A percentile compares a stretch with the other conserved stretches of the same genome.
These are phyloP conservation scores for Pyrus betulifolia DNA, from an alignment of 306 rosid species.

Conservation along the genomic window DNA sequence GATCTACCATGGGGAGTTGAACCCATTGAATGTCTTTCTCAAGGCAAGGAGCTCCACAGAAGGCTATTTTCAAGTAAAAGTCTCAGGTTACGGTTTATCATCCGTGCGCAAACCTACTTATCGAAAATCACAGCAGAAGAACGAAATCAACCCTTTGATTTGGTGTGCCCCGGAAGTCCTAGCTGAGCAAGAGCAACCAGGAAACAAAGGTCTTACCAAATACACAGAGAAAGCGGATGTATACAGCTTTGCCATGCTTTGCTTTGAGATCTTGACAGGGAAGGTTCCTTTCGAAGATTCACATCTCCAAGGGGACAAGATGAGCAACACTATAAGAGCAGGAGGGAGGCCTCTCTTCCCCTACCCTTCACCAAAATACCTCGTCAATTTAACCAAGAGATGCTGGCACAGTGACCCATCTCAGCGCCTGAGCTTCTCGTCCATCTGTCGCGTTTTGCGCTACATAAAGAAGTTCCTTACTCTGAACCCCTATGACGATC, in stretches of 20 bases:
- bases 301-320: slow-evolving; percentile 72
- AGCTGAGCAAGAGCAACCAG: slow-evolving; percentile 45
- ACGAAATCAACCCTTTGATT: slow-evolving; percentile 36
- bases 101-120: slow-evolving; percentile 8
- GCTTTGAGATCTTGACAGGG: slow-evolving; percentile 81
- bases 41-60: slow-evolving; percentile 55
- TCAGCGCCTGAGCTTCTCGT: slow-evolving; percentile 74
- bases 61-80: slow-evolving; percentile 65
- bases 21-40: slow-evolving; percentile 56
- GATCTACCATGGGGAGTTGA: slow-evolving; percentile 71
- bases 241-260: slow-evolving; percentile 84
- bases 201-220: slow-evolving; percentile 15
- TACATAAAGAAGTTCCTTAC: slow-evolving; percentile 68
- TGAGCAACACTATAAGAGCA: slow-evolving; percentile 49
- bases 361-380: slow-evolving; percentile 65
- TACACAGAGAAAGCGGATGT: slow-evolving; percentile 81
- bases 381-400: slow-evolving; percentile 64
- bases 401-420: slow-evolving; percentile 83
- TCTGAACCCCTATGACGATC: slow-evolving; percentile 45
- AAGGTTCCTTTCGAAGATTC: slow-evolving; percentile 78
- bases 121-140: slow-evolving; percentile 28
- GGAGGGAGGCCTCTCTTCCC: slow-evolving; percentile 97
- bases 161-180: slow-evolving; percentile 91
- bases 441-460: slow-evolving; percentile 74
- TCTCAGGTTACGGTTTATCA: slow-evolving; percentile 63